phyloP scores from a whole-genome alignment of 305 asterid species.

The Fraxinus baroniana region DNA sequence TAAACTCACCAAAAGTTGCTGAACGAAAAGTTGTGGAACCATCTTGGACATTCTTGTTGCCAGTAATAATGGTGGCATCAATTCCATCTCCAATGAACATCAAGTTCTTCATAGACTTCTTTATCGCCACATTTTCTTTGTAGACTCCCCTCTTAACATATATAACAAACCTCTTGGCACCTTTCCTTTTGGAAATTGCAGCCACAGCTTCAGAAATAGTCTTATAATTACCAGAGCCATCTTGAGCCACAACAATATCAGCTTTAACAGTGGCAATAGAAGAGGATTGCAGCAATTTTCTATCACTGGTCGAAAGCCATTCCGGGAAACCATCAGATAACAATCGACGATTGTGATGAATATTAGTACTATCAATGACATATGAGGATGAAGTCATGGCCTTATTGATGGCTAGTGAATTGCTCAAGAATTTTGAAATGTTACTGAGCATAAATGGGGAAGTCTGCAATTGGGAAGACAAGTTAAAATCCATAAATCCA shows the following conservation, averaged over 20 bases:
- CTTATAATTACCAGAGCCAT: constrained; percentile 53
- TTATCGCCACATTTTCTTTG: constrained; percentile 49
- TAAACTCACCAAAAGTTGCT: constrained; percentile 63
- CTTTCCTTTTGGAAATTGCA: constrained; percentile 29
- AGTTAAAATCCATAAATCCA: constrained; percentile 51
- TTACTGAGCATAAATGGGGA: constrained; percentile 14
- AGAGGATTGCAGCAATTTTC: constrained; percentile 38
- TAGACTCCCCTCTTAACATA: constrained; percentile 58
- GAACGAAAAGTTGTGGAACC: constrained; percentile 63
- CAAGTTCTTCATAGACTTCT: constrained; percentile 44
- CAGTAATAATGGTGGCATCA: constrained; percentile 52
- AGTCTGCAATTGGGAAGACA: constrained; percentile 28
- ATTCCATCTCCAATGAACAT: constrained; percentile 70
- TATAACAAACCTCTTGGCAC: constrained; percentile 41
- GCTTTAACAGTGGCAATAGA: constrained; percentile 18
- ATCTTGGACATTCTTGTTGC: constrained; percentile 38
- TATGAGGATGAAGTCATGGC: constrained; percentile 13
- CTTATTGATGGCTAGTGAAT: constrained; percentile 56
- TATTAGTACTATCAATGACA: neutral
- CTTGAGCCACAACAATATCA: constrained; percentile 54
- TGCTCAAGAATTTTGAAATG: constrained; percentile 41
- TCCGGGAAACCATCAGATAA: constrained; percentile 31
- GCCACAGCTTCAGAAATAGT: constrained; percentile 48
- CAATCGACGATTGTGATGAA: constrained; percentile 21
- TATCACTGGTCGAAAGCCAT: constrained; percentile 44